Evolutionary conservation across 352 stramenopile species (phyloP), one percentile per base, ranked within the genome.

Genomic region (Pythium angustatum): DNA sequence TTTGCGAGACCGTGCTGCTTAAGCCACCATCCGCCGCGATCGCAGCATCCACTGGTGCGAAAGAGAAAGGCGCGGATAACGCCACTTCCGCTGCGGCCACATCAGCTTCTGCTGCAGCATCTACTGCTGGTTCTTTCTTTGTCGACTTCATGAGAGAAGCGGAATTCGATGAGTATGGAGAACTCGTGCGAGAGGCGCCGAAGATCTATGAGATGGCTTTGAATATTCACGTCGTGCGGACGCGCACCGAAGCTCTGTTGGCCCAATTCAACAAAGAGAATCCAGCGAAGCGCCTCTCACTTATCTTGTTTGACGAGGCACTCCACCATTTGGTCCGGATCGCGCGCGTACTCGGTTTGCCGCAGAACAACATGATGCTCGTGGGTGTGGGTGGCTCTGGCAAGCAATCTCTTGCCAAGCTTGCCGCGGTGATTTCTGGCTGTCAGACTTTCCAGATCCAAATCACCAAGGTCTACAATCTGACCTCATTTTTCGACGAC

Each of bases 301-400:
- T 97, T 19, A 90, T 98, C 31, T 69, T 98, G 1, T 98, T 98
- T 50, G 90, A 97, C 52, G 90, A 97, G 66, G 91, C 91, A 9
- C 73, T 98, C 3, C 66, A 72, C 22, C 91, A 98, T 56, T 75
- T 97, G 7, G 77, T 96, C 8, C 74, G 90, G n/a, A 81, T 98
- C 36, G 82, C 83, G 5, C 76, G 91, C 2, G 81, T 90, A 36
- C 69, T 98, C 21, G 82, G 83, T 3, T 87, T 96, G 62, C 69
- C 83, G 0, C 81, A 92, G 43, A 93, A 88, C 57, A 89, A 94
- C 60, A 93, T 96, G 75, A 90, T 98, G 79, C 84, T 98, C 26
- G 90, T 98, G 0, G 91, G 91, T 28, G 89, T 97, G 11, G 91
- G 89, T 22, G 91, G 91, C 11, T 96, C 83, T 0, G 91, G 91